phyloP scores from a whole-genome alignment of 768 basidiomycete genomes.

The Cyathus striatus region DNA sequence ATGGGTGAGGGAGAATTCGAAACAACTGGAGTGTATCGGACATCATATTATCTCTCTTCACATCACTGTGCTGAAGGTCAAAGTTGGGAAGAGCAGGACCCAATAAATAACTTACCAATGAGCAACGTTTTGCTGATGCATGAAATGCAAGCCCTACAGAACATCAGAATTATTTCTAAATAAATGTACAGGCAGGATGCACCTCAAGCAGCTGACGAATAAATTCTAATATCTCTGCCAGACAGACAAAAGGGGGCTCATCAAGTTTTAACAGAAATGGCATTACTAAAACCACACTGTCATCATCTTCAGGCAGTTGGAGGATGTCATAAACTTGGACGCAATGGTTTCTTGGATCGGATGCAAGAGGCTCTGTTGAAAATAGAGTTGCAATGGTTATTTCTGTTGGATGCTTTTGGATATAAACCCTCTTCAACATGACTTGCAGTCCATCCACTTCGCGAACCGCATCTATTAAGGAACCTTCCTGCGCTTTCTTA shows the following conservation, averaged over 20 bases:
- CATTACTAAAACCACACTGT: constrained; percentile 18
- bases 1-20: too few relatives aligned
- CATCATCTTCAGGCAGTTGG: constrained; percentile 11
- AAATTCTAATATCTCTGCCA: constrained; percentile 24
- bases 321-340: constrained; percentile 21
- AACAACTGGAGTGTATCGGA: too few relatives aligned
- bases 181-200: too few relatives aligned
- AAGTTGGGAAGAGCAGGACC: too few relatives aligned
- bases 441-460: not conserved
- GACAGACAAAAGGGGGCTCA: constrained; percentile 17
- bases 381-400: constrained; percentile 21
- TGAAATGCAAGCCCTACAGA: too few relatives aligned
- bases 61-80: too few relatives aligned
- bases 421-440: constrained; percentile 19
- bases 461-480: not conserved
- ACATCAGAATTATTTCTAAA: too few relatives aligned
- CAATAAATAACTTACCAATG: too few relatives aligned
- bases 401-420: constrained; percentile 17
- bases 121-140: too few relatives aligned
- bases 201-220: constrained; percentile 21
- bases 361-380: constrained; percentile 7
- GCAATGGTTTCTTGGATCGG: constrained; percentile 27
- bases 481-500: too few relatives aligned
- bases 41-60: too few relatives aligned
- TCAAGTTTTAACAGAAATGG: constrained; percentile 16